Base-by-base conservation (phyloP, 495 filamentous ascomycete genomes). In the Elasticomyces elasticus region DNA sequence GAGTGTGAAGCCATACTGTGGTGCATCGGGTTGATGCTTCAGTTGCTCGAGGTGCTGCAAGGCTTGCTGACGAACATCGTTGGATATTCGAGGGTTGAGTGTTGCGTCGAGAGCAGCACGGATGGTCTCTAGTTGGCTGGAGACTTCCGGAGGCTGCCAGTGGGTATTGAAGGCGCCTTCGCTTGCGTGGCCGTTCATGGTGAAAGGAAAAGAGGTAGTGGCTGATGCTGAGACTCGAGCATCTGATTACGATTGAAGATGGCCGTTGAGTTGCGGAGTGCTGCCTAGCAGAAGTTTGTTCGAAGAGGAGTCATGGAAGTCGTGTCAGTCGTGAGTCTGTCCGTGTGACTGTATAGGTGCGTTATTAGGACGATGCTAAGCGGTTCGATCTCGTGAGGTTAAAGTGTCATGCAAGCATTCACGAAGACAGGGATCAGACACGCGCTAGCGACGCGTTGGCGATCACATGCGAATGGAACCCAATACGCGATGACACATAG, bases 31-130 rank as follows among this genome's bases (percentile, higher is more conserved):
- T 62, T 83, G 78, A 26, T 77, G 74, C 68, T 95, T 95, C 56
- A 90, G 75, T 17, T 83, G 69, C 64, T 97, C 91, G 52, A 99
- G 81, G 66, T 86, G 94, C 7, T 76, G 62, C 49, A 87, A 80
- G 35, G 92, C 92, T 62, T 94, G 76, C 65, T 85, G 79, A 44
- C 92, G 89, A n/a, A 83, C 72, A 47, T 85, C 80, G 70, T 95
- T 95, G 47, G 83, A 74, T 23, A 88, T 90, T 49, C 82, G 76
- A 20, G 90, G 82, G 60, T 79, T 83, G 72, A 97, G 89, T 49
- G 94, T 83, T 55, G 91, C 79, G 43, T 90, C 76, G 51, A 99
- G 76, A 24, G 94, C 92, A 51, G 84, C 77, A 65, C 87, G 77
- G 49, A 97, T 89, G 62, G 75, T 77, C 9, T 74, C 69, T 60